Evolutionary conservation across 2,329 filamentous ascomycete species (phyloP).

Genomic region (Metarhizium robertsii): DNA sequence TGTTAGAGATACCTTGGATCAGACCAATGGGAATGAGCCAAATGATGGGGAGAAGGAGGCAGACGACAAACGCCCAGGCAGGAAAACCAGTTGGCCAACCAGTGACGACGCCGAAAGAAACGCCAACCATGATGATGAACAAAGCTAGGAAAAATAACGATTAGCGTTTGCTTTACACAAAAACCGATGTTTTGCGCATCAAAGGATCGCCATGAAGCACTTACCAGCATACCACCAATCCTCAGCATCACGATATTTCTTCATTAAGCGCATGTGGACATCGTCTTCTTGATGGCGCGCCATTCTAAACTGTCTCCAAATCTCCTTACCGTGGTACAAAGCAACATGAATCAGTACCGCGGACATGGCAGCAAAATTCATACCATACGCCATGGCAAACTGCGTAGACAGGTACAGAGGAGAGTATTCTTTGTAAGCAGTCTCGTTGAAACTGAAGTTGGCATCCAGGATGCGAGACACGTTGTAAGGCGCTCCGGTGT

Average conservation of each 20-base stretch:
- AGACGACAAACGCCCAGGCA: constrained; percentile 49
- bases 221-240: constrained; percentile 50
- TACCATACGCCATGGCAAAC: constrained; percentile 50
- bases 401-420: constrained; percentile 56
- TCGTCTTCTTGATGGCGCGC: constrained; percentile 49
- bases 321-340: constrained; percentile 46
- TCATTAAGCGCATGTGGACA: constrained; percentile 52
- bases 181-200: background rate
- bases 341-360: constrained; percentile 48
- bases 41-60: constrained; percentile 45
- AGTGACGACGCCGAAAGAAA: constrained; percentile 45
- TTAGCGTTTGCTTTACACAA: background rate
- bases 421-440: constrained; percentile 54
- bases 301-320: constrained; percentile 44
- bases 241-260: constrained; percentile 49
- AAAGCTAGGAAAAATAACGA: constrained; percentile 21
- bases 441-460: constrained; percentile 48
- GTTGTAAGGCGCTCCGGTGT: constrained; percentile 50
- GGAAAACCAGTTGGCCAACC: constrained; percentile 49
- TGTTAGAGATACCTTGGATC: constrained; percentile 52
- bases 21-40: constrained; percentile 54
- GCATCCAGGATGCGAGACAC: constrained; percentile 48
- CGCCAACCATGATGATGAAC: constrained; percentile 42
- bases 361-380: constrained; percentile 59
- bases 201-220: constrained; percentile 18